A percentile compares a stretch with the other conserved stretches of the same genome.
Evolutionary conservation across 2,329 filamentous ascomycete genomes (phyloP).

Genomic region (Trichoderma aggressivum): DNA sequence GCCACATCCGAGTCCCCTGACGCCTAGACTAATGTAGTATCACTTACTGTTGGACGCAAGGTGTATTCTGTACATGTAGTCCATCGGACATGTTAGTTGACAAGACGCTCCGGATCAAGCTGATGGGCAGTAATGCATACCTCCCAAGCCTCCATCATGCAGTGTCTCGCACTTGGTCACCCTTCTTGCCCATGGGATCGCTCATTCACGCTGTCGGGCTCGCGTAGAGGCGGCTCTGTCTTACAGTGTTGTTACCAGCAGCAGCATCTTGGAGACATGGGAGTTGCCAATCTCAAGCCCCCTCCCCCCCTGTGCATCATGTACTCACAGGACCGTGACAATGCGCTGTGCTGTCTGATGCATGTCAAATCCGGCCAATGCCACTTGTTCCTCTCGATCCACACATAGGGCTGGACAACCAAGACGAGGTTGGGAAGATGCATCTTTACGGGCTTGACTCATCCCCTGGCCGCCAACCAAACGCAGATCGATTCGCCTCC

Average conservation of each 20-base stretch:
- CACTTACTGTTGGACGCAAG: background rate
- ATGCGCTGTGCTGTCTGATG: background rate
- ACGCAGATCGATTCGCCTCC: slow-evolving; percentile 12
- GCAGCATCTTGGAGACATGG: background rate
- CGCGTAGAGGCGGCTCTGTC: background rate
- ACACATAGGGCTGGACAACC: slow-evolving; percentile 14
- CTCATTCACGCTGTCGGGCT: background rate
- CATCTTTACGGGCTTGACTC: background rate
- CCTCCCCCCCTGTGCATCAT: background rate
- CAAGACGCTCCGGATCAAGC: background rate
- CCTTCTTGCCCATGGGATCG: background rate
- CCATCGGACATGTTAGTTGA: background rate
- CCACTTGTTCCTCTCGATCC: slow-evolving; percentile 5
- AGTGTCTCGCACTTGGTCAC: background rate
- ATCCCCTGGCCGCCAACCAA: background rate
- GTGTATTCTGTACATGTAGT: background rate
- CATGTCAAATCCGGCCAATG: slow-evolving; percentile 1
- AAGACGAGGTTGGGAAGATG: slow-evolving; percentile 5
- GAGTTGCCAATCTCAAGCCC: background rate
- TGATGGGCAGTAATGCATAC: slow-evolving; percentile 6
- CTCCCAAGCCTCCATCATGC: background rate
- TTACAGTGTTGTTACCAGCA: background rate
- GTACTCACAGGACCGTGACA: background rate
- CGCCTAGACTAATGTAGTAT: background rate
- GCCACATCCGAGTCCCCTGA: background rate